These are phyloP conservation scores for Fusarium miscanthi DNA, from an alignment of 2,329 filamentous ascomycete species.

Conservation along the genomic window DNA sequence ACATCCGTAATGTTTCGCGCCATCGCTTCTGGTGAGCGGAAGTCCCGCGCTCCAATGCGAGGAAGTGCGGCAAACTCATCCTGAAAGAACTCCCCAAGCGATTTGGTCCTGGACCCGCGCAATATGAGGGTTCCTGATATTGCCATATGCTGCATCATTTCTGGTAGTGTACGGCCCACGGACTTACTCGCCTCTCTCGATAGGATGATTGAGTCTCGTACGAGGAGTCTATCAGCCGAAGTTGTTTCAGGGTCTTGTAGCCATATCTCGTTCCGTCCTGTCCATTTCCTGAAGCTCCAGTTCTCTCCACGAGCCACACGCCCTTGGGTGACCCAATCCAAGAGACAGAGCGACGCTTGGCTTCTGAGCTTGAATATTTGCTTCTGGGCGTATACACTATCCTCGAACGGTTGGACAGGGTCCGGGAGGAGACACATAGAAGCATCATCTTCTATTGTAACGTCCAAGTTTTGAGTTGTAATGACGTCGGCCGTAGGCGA, in stretches of 20 bases:
- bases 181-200: constrained; percentile 62
- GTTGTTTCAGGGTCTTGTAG: constrained; percentile 48
- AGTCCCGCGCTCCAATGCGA: constrained; percentile 84
- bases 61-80: constrained; percentile 81
- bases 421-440: constrained; percentile 82
- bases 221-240: constrained; percentile 69
- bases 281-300: constrained; percentile 86
- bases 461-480: constrained; percentile 68
- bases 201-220: constrained; percentile 87
- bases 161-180: constrained; percentile 57
- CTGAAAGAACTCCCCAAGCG: constrained; percentile 79
- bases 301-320: constrained; percentile 86
- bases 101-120: constrained; percentile 75
- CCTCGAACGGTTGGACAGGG: constrained; percentile 89
- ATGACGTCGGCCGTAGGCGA: constrained; percentile 66
- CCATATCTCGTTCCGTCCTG: constrained; percentile 91
- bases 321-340: constrained; percentile 96
- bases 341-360: constrained; percentile 75
- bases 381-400: constrained; percentile 84
- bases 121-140: constrained; percentile 89
- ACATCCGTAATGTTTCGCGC: constrained; percentile 50
- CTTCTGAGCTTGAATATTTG: constrained; percentile 77
- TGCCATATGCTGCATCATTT: constrained; percentile 78
- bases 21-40: constrained; percentile 66
- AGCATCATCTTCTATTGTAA: constrained; percentile 61